Evolutionary conservation across 768 basidiomycete species (phyloP).

Genomic region (Lentinula lateritia): DNA sequence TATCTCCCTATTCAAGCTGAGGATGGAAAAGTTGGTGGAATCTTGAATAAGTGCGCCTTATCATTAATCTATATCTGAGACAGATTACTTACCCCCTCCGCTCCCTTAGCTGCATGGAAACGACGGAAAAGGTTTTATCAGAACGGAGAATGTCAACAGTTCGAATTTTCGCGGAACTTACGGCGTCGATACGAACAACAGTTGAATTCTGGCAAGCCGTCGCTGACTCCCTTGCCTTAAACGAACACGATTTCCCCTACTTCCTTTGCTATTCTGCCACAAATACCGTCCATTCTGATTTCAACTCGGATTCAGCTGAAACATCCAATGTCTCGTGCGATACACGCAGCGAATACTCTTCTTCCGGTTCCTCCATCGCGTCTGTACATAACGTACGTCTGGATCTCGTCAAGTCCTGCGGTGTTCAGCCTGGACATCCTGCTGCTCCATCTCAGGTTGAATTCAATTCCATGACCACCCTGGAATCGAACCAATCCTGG

Average conservation of each 20-base stretch:
- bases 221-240: background rate
- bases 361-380: background rate
- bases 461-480: background rate
- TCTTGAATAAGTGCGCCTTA: constrained; percentile 1
- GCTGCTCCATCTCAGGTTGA: background rate
- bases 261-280: constrained; percentile 3
- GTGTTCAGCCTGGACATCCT: constrained; percentile 5
- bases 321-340: background rate
- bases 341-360: background rate
- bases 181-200: background rate
- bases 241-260: constrained; percentile 2
- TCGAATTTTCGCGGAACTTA: background rate
- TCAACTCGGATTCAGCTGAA: background rate
- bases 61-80: too few relatives aligned
- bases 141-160: constrained; percentile 6
- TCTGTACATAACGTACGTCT: background rate
- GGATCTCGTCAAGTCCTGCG: background rate
- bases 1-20: constrained; percentile 5
- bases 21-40: constrained; percentile 5
- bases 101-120: constrained; percentile 1
- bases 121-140: constrained; percentile 5
- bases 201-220: constrained; percentile 5
- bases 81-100: too few relatives aligned
- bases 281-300: background rate
- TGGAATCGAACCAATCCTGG: background rate